Percentiles rank a stretch among this genome's conserved stretches.
Conservation (phyloP, 1,284 basidiomycete species). For the Boletellus deceptivus region DNA sequence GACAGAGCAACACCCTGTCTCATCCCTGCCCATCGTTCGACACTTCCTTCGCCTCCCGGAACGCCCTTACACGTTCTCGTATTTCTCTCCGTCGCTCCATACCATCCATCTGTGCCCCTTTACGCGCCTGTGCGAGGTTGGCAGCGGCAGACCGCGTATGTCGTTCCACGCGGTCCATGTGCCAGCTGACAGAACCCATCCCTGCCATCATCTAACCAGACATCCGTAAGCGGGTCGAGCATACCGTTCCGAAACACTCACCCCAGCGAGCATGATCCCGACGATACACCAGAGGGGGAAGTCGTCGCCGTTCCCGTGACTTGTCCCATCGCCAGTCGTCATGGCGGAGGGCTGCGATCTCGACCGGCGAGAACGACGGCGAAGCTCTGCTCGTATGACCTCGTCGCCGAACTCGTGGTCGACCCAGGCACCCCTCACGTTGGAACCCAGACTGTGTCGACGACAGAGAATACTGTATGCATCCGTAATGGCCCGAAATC, state of each 20-base stretch:
- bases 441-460: not conserved
- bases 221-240: too few species aligned
- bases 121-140: slow-evolving; percentile 43
- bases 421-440: not conserved
- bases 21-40: not conserved
- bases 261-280: slow-evolving; percentile 15
- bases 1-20: not conserved
- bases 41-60: not conserved
- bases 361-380: slow-evolving; percentile 31
- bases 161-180: slow-evolving; percentile 21
- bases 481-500: slow-evolving; percentile 48
- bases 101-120: slow-evolving; percentile 42
- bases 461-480: slow-evolving; percentile 45
- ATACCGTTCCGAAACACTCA: slow-evolving; percentile 5
- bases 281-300: slow-evolving; percentile 16
- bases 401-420: slow-evolving; percentile 25
- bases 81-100: slow-evolving; percentile 41
- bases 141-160: slow-evolving; percentile 37
- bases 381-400: slow-evolving; percentile 40
- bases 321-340: not conserved
- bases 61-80: slow-evolving; percentile 35
- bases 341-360: slow-evolving; percentile 3
- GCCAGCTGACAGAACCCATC: slow-evolving; percentile 10
- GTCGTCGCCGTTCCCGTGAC: not conserved
- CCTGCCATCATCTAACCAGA: slow-evolving; percentile 12